Conservation (phyloP, 352 stramenopile species). For the Globisporangium acanthophoron region DNA sequence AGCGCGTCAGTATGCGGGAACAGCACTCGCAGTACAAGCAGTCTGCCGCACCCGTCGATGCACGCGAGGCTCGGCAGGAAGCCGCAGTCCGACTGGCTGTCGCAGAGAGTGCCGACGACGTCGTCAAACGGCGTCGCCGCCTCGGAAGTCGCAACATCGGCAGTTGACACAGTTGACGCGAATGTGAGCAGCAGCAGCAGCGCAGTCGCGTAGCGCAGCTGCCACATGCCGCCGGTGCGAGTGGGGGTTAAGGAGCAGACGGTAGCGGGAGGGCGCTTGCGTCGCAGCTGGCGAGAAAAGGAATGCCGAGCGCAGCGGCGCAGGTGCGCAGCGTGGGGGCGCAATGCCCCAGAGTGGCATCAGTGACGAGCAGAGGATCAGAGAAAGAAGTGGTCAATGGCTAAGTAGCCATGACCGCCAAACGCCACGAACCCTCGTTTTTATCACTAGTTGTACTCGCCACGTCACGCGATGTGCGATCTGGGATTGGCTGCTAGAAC, state of each 20-base stretch:
- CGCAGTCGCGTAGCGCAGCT: not conserved
- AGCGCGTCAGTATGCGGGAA: not conserved
- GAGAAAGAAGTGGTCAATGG: too few relatives aligned
- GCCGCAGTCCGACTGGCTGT: slow-evolving; percentile 52
- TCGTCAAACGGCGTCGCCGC: slow-evolving; percentile 23
- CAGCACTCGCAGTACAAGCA: not conserved
- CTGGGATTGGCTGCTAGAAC: too few relatives aligned
- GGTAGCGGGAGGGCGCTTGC: not conserved
- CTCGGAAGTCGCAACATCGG: not conserved
- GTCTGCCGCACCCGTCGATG: slow-evolving; percentile 33
- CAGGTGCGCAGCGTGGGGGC: too few relatives aligned
- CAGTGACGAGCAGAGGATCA: too few relatives aligned
- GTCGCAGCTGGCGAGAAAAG: not conserved
- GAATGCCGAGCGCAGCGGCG: not conserved
- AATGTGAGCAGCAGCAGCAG: not conserved
- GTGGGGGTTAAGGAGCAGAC: too few relatives aligned
- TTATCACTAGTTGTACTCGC: too few relatives aligned
- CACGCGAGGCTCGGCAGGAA: slow-evolving; percentile 72
- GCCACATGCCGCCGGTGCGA: not conserved
- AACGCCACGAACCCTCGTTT: too few relatives aligned
- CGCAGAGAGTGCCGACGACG: slow-evolving; percentile 38
- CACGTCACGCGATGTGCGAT: too few relatives aligned
- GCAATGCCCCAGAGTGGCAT: too few relatives aligned
- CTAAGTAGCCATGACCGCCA: too few relatives aligned
- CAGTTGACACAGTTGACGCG: not conserved